These are phyloP conservation scores for Phaffia rhodozyma DNA, from an alignment of 1,284 basidiomycete species.

Conservation along the genomic window DNA sequence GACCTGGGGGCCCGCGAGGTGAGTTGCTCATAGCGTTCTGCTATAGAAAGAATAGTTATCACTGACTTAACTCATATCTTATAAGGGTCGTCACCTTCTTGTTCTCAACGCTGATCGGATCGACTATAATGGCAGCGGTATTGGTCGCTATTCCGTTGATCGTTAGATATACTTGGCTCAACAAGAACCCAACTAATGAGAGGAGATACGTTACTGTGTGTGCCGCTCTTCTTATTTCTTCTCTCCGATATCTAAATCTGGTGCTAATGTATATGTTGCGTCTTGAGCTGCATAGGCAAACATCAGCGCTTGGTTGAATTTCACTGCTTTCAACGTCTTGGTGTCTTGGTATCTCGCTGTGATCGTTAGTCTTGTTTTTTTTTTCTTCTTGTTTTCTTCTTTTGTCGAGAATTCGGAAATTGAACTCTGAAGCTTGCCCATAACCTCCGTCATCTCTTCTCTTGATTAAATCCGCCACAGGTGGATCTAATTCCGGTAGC, in stretches of 20 bases:
- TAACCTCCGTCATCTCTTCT: background rate
- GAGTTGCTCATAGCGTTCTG: constrained; percentile 20
- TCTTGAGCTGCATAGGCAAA: constrained; percentile 38
- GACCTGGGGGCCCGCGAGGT: constrained; percentile 49
- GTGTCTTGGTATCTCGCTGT: constrained; percentile 63
- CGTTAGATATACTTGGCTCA: constrained; percentile 56
- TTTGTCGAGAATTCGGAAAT: background rate
- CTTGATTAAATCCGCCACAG: background rate
- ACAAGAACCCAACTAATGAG: constrained; percentile 43
- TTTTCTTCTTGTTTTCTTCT: background rate
- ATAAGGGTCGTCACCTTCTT: constrained; percentile 49
- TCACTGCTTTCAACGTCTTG: constrained; percentile 58
- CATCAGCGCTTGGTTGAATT: constrained; percentile 61
- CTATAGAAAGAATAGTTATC: background rate
- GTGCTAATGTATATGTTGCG: background rate
- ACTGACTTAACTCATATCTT: constrained; percentile 5
- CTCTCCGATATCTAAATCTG: background rate
- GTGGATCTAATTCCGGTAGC: constrained; percentile 52
- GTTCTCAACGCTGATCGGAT: constrained; percentile 58
- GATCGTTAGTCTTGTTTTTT: constrained; percentile 30
- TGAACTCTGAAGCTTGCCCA: background rate
- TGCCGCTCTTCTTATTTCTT: background rate
- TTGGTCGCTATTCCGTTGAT: constrained; percentile 49
- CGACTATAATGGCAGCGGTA: constrained; percentile 49
- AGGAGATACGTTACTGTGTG: constrained; percentile 44